These are phyloP conservation scores for Metarhizium rileyi DNA, from an alignment of 2,329 filamentous ascomycete species.

Conservation along the genomic window DNA sequence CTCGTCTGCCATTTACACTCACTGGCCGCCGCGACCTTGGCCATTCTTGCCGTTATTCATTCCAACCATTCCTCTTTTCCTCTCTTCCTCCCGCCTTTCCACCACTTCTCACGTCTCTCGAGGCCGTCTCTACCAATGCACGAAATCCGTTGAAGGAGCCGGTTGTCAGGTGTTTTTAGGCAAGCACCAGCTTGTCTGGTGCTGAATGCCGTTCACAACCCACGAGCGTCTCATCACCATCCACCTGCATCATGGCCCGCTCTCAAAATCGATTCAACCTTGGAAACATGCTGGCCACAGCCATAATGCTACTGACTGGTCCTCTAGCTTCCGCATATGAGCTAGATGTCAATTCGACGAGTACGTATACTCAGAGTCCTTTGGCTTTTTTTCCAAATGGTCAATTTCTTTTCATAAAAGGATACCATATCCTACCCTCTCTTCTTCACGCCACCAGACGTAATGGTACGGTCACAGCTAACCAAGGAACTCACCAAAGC, in stretches of 20 bases:
- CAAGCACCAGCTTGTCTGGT: neutral
- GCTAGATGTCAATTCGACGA: constrained; percentile 26
- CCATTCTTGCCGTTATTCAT: neutral
- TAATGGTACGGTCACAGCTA: neutral
- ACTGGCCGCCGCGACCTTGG: neutral
- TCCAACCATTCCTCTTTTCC: neutral
- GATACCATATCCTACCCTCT: too few relatives aligned
- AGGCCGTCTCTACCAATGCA: neutral
- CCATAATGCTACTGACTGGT: constrained; percentile 7
- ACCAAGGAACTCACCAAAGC: constrained; percentile 24
- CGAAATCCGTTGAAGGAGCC: neutral
- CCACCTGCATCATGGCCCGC: neutral
- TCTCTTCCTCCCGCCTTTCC: neutral
- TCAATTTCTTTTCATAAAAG: too few relatives aligned
- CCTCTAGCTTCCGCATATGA: constrained; percentile 23
- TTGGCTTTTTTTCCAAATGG: too few relatives aligned
- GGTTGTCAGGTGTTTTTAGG: neutral
- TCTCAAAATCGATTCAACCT: neutral
- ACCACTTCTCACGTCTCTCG: neutral
- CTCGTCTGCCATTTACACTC: neutral
- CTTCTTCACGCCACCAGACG: too few relatives aligned
- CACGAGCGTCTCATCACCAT: neutral
- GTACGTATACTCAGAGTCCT: constrained; percentile 14
- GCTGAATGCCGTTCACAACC: neutral
- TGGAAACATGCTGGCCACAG: neutral